Base-by-base conservation (phyloP, 192 early-diverging fungal species). In the Backusella sp. region DNA sequence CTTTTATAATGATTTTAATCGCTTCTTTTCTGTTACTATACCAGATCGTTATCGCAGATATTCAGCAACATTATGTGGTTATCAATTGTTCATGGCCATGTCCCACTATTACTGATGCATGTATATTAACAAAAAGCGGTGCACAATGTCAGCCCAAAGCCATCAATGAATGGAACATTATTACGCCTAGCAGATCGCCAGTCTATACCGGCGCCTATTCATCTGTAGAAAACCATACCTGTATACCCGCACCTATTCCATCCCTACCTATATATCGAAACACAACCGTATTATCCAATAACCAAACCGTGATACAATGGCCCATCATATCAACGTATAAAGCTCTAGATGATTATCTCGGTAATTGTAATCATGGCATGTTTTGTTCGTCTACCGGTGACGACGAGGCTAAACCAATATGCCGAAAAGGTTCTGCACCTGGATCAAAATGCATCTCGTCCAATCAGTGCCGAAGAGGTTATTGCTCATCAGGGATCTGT, bases 21-120 rank as follows among this genome's bases (percentile, higher is more conserved):
- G 21, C 11, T 23, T 62, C 4, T 14, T 12, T 62, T 12, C 23
- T 62, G 3, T 62, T 28, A 26, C 11, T 62, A 4, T 28, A 62
- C 21, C 23, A 62, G 8, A 0, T 62, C 11, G 56, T 62, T 3
- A 28, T 26, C 28, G 56, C 56, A 62, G 56, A 62, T 14, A 62
- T 62, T 62, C 56, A 62, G 2, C 56, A 62, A 28, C 7, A 41
- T 7, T 12, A 69, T 1, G 76, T 23, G 26, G 32, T 67, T 0
- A 66, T 77, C 3, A 66, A 77, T 59, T 77, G 76, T 49, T 65
- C 70, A 30, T 77, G 76, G 76, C 76, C 76, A 23, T 77, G 76
- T 42, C n/a, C 59, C 23, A 52, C 49, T 42, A 66, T 11, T 14
- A 17, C 28, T 5, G 53, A 72, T 19, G 62, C 42, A 30, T 77